Conservation (phyloP, 371 early-diverging fungal genomes). For the Mortierella sp. region DNA sequence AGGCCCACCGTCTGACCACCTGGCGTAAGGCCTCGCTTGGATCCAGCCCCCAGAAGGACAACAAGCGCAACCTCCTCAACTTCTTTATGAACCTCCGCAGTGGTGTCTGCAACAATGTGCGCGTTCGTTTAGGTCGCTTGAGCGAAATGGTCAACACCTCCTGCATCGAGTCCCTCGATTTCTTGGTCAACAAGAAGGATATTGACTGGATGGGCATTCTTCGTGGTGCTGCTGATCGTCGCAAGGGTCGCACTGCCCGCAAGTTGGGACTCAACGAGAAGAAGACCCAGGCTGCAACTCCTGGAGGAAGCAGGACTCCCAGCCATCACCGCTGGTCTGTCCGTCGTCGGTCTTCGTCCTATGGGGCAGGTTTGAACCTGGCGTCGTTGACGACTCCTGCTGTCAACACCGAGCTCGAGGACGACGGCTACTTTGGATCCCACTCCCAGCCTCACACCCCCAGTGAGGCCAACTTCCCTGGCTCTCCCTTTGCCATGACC, state of each 20-base stretch:
- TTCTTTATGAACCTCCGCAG: slow-evolving; percentile 87
- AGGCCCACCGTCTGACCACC: slow-evolving; percentile 47
- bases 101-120: slow-evolving; percentile 78
- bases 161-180: slow-evolving; percentile 89
- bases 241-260: slow-evolving; percentile 55
- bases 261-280: slow-evolving; percentile 65
- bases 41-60: slow-evolving; percentile 50
- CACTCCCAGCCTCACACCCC: slow-evolving; percentile 25
- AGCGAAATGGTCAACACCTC: slow-evolving; percentile 83
- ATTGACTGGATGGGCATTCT: slow-evolving; percentile 81
- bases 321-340: slow-evolving; percentile 56
- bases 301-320: slow-evolving; percentile 65
- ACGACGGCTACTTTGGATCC: slow-evolving; percentile 57
- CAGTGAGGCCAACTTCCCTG: slow-evolving; percentile 59
- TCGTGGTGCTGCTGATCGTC: slow-evolving; percentile 61
- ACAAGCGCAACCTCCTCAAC: slow-evolving; percentile 80
- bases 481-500: slow-evolving; percentile 15
- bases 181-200: slow-evolving; percentile 79
- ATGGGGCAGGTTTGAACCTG: slow-evolving; percentile 48
- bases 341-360: slow-evolving; percentile 61
- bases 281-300: slow-evolving; percentile 64
- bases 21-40: slow-evolving; percentile 44
- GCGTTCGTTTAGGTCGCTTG: slow-evolving; percentile 80
- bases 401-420: slow-evolving; percentile 35
- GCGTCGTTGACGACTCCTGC: slow-evolving; percentile 46